Conservation (phyloP, 371 early-diverging fungal species). For the Syncephalastrum sp. region DNA sequence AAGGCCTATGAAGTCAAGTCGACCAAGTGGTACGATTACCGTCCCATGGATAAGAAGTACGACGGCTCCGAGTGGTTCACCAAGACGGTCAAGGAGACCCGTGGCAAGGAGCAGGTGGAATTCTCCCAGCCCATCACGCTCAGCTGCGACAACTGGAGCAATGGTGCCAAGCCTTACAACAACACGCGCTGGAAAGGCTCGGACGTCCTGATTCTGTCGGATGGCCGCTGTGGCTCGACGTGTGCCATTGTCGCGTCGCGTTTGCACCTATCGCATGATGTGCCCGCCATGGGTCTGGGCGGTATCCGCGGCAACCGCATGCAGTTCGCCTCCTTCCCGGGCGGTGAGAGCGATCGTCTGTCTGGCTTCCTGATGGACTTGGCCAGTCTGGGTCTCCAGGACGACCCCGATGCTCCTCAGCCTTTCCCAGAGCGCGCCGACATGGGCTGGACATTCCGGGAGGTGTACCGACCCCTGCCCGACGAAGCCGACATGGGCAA, state of each 20-base stretch:
- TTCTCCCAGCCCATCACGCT: slow-evolving; percentile 43
- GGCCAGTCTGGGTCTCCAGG: slow-evolving; percentile 30
- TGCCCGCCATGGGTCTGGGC: slow-evolving; percentile 51
- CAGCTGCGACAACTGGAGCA: slow-evolving; percentile 28
- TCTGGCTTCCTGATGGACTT: slow-evolving; percentile 48
- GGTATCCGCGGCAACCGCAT: slow-evolving; percentile 54
- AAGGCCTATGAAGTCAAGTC: slow-evolving; percentile 32
- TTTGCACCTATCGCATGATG: slow-evolving; percentile 45
- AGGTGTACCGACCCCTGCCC: slow-evolving; percentile 38
- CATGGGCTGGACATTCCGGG: slow-evolving; percentile 57
- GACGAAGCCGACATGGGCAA: slow-evolving; percentile 18
- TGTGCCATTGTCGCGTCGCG: slow-evolving; percentile 56
- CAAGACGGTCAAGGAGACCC: slow-evolving; percentile 27
- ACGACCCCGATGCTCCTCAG: slow-evolving; percentile 43
- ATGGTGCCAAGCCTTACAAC: slow-evolving; percentile 16
- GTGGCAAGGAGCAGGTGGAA: slow-evolving; percentile 31
- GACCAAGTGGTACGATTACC: slow-evolving; percentile 49
- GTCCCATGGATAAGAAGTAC: slow-evolving; percentile 8
- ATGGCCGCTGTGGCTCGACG: slow-evolving; percentile 53
- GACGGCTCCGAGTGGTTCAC: slow-evolving; percentile 35
- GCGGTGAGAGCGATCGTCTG: slow-evolving; percentile 51
- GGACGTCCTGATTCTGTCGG: slow-evolving; percentile 43
- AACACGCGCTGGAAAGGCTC: slow-evolving; percentile 38
- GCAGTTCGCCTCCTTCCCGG: slow-evolving; percentile 55
- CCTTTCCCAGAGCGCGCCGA: slow-evolving; percentile 52